These are phyloP conservation scores for Ettlia oleoabundans DNA, from an alignment of 139 green algal species.

Conservation along the genomic window DNA sequence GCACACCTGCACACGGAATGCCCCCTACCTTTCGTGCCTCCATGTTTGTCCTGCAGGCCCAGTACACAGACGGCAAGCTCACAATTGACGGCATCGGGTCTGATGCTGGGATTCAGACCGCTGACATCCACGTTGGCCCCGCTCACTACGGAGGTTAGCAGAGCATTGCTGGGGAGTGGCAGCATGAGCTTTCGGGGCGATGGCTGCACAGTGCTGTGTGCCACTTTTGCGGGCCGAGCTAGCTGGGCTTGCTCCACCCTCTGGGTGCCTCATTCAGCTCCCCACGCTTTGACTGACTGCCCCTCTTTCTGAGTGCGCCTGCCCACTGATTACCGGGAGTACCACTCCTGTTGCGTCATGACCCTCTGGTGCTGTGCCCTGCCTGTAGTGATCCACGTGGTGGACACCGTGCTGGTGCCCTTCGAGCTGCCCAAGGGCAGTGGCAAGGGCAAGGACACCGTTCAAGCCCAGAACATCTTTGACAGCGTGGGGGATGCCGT, in stretches of 20 bases:
- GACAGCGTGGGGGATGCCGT: neutral
- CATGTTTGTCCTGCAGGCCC: neutral
- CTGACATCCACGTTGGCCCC: constrained; percentile 2
- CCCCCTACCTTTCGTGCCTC: neutral
- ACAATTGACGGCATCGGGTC: neutral
- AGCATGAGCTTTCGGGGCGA: neutral
- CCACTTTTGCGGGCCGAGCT: too few relatives aligned
- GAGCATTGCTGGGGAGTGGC: neutral
- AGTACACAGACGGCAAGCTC: constrained; percentile 7
- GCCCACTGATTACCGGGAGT: neutral
- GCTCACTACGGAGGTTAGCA: neutral
- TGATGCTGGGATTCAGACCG: neutral
- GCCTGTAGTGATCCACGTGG: constrained; percentile 2
- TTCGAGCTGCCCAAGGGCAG: neutral
- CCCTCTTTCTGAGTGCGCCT: too few relatives aligned
- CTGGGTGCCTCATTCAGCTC: too few relatives aligned
- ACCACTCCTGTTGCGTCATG: neutral
- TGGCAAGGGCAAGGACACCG: neutral
- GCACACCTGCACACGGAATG: too few relatives aligned
- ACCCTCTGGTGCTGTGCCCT: neutral
- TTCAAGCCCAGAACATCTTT: neutral
- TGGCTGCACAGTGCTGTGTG: too few relatives aligned
- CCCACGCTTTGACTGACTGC: too few relatives aligned
- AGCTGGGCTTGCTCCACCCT: too few relatives aligned
- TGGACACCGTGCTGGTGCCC: constrained; percentile 14